Conservation (phyloP, 352 stramenopile species). For the Aphanomyces cochlioides region DNA sequence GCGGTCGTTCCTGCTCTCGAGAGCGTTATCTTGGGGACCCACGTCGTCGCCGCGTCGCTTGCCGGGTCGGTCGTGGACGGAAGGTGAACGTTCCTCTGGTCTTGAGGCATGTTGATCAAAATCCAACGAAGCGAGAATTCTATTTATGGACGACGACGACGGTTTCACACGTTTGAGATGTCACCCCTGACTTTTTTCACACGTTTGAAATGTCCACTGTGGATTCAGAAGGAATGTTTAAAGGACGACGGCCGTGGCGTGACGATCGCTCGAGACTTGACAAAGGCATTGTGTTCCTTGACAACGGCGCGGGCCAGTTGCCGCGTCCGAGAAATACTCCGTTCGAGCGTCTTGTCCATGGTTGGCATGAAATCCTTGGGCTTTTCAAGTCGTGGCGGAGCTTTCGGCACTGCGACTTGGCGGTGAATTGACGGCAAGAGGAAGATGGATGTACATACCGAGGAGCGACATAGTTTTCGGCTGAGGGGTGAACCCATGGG, state of each 20-base stretch:
- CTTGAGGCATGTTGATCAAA: background rate
- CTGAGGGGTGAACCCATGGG: background rate
- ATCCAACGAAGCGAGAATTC: background rate
- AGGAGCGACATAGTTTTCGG: background rate
- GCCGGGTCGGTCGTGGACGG: no score
- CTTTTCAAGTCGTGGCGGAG: no score
- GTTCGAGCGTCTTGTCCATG: background rate
- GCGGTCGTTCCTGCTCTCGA: background rate
- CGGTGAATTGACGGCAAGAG: background rate
- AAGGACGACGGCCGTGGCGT: conserved; percentile 3
- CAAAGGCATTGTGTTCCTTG: conserved; percentile 6
- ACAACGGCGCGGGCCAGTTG: conserved; percentile 7
- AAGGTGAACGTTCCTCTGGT: no score
- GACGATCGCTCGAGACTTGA: conserved; percentile 12
- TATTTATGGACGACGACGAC: conserved; percentile 1
- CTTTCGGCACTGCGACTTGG: no score
- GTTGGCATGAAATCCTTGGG: background rate
- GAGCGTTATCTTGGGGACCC: background rate
- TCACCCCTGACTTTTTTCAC: background rate
- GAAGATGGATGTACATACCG: background rate
- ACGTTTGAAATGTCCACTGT: conserved; percentile 7
- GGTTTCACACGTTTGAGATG: background rate
- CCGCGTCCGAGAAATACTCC: conserved; percentile 11
- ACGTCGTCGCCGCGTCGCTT: background rate
- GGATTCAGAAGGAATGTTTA: conserved; percentile 27